These are phyloP conservation scores for Calonectria multiphialidica DNA, from an alignment of 2,329 filamentous ascomycete genomes.

Conservation along the genomic window DNA sequence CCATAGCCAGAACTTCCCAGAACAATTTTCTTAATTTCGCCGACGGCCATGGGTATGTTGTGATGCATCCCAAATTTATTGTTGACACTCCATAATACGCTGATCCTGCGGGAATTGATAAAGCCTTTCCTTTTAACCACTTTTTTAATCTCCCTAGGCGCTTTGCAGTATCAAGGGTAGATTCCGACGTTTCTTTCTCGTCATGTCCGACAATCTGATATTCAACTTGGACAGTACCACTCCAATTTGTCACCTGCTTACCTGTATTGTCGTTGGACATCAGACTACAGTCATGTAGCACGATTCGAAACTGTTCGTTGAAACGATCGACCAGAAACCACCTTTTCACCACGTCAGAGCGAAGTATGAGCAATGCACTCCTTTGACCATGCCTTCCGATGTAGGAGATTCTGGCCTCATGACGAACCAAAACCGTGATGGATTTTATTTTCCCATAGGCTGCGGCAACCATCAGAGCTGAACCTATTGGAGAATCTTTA, in stretches of 20 bases:
- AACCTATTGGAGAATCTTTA: neutral
- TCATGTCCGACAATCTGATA: neutral
- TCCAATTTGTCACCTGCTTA: neutral
- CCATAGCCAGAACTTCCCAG: constrained; percentile 78
- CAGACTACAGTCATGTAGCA: neutral
- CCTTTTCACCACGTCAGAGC: neutral
- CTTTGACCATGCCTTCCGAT: neutral
- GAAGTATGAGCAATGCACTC: neutral
- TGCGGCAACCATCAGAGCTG: neutral
- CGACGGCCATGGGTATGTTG: constrained; percentile 66
- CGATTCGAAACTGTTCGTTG: neutral
- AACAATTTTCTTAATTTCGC: constrained; percentile 84
- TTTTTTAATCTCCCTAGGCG: neutral
- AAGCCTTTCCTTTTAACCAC: neutral
- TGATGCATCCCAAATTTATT: too few relatives aligned
- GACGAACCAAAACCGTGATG: neutral
- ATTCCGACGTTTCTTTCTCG: neutral
- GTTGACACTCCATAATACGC: too few relatives aligned
- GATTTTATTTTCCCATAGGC: neutral
- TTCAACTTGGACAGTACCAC: neutral
- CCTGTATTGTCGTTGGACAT: neutral
- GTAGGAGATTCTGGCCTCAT: neutral
- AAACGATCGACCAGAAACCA: neutral
- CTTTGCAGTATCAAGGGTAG: neutral
- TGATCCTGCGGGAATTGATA: neutral